Base-by-base conservation (phyloP, 306 rosid genomes). In the Clitoria ternatea region DNA sequence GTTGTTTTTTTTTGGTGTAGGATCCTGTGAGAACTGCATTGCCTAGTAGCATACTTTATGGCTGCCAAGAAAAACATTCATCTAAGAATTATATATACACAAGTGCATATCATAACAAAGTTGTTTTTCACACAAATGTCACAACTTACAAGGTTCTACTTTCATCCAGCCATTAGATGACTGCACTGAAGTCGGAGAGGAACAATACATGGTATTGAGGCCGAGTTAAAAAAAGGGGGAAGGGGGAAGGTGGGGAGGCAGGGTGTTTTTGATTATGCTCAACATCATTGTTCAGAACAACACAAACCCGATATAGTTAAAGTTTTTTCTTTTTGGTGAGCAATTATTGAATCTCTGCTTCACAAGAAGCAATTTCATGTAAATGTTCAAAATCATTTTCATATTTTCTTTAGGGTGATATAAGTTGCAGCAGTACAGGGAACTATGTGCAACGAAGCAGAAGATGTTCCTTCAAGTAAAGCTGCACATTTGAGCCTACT, bases 31-130 rank as follows among this genome's bases (percentile, higher is more conserved):
- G 62, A 60, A 44, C 54, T 30, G 73, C 61, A 22, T 60, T 52
- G 50, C 35, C 78, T 14, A 23, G 70, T 59, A 27, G 64, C 61
- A 44, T 5, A 36, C 44, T 35, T 80, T 53, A 83, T 66, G 69
- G 77, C 81, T 79, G 84, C 76, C 50, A 61, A 66, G 65, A 42
- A 23, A 49, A 77, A 5, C 47, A 17, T 54, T 61, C 15, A n/a
- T n/a, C 15, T 72, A 11, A 77, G 82, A 54, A 32, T 57, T n/a
- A 32, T 12, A 43, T 15, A 47, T 12, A 20, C 17, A 52, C n/a
- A n/a, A n/a, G 27, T 45, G 43, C 26, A 36, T 0, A 1, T 60
- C 17, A 6, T 33, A 12, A 44, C 32, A 61, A 47, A n/a, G 57
- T 18, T 17, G 48, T 69, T n/a, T 7, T 59, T n/a, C 8, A 56